Conservation (phyloP, 805 yeast species). For the Lipomyces spencermartinsiae region DNA sequence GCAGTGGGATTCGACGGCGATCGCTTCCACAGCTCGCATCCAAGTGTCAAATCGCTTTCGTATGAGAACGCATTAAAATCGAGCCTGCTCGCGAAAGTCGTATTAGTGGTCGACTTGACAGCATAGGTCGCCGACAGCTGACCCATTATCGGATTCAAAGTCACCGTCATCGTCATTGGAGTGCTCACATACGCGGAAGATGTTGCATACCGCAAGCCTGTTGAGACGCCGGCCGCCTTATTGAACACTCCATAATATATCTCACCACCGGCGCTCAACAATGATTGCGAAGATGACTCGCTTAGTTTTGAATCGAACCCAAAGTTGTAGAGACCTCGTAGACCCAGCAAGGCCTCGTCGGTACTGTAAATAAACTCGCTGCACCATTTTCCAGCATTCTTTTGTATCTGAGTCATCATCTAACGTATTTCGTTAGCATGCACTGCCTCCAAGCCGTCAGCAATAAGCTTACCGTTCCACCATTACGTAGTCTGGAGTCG, state of each 20-base stretch:
- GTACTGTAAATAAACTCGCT: conserved; percentile 82
- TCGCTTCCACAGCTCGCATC: conserved; percentile 74
- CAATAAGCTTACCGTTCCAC: conserved; percentile 49
- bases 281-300: conserved; percentile 49
- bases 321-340: conserved; percentile 76
- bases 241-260: conserved; percentile 84
- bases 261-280: conserved; percentile 80
- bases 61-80: conserved; percentile 92
- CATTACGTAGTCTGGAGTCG: conserved; percentile 61
- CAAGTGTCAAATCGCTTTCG: conserved; percentile 82
- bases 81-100: conserved; percentile 82
- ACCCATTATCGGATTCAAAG: conserved; percentile 89
- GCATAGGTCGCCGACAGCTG: conserved; percentile 87
- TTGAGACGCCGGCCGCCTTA: conserved; percentile 87
- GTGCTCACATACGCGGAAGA: conserved; percentile 85
- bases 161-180: conserved; percentile 85
- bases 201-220: conserved; percentile 84
- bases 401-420: conserved; percentile 73
- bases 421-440: conserved; percentile 50
- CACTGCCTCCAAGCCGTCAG: not conserved
- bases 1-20: not conserved
- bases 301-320: conserved; percentile 43
- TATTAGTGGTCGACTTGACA: conserved; percentile 73
- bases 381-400: conserved; percentile 65
- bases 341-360: conserved; percentile 81